These are phyloP conservation scores for Sclerotinia subarctica DNA, from an alignment of 2,329 filamentous ascomycete species.

Conservation along the genomic window DNA sequence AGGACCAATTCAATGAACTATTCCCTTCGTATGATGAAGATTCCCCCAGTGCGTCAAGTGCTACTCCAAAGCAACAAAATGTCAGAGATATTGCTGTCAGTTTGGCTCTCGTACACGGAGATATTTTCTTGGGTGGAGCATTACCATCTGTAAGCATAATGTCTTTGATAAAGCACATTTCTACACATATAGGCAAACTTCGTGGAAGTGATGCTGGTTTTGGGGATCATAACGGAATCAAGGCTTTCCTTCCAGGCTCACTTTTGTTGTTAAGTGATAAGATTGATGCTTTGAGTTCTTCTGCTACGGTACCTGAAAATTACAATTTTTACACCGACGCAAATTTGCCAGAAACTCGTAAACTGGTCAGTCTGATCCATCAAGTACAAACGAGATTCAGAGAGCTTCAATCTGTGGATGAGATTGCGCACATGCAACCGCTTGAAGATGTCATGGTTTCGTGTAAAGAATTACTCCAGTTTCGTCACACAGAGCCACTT, in stretches of 20 bases:
- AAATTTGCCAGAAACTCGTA: conserved; percentile 72
- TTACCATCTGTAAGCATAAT: conserved; percentile 32
- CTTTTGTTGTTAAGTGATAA: conserved; percentile 64
- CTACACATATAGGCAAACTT: conserved; percentile 30
- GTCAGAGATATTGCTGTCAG: conserved; percentile 46
- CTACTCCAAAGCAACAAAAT: conserved; percentile 16
- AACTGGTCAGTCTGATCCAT: conserved; percentile 66
- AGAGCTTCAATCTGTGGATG: conserved; percentile 63
- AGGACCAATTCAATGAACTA: conserved; percentile 72
- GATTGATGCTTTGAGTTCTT: conserved; percentile 46
- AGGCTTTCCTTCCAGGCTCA: conserved; percentile 61
- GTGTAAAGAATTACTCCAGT: conserved; percentile 71
- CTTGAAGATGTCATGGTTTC: conserved; percentile 73
- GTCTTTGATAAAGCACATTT: conserved; percentile 34
- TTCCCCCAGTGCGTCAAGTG: conserved; percentile 28
- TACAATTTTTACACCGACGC: conserved; percentile 91
- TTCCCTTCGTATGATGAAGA: conserved; percentile 73
- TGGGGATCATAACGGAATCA: conserved; percentile 43
- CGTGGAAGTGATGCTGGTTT: conserved; percentile 23
- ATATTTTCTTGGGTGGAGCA: conserved; percentile 38
- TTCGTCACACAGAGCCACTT: conserved; percentile 77
- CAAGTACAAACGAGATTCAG: conserved; percentile 70
- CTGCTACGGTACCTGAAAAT: conserved; percentile 41
- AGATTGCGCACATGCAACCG: conserved; percentile 69
- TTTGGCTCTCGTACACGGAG: conserved; percentile 58